These are phyloP conservation scores for Senna tora DNA, from an alignment of 306 rosid genomes.

Conservation along the genomic window DNA sequence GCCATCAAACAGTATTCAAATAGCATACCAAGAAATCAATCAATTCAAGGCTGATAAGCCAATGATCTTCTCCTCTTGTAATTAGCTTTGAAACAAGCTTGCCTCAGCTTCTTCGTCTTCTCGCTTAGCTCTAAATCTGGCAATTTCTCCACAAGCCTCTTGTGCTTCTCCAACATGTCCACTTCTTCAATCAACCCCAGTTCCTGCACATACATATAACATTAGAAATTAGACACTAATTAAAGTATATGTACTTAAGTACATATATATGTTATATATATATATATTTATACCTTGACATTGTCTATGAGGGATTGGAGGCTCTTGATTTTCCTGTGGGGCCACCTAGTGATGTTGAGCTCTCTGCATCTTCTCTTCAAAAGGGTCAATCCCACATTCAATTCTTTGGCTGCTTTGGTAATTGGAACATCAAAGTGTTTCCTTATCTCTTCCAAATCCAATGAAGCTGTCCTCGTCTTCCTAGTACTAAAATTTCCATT, in stretches of 20 bases:
- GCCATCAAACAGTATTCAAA: no score
- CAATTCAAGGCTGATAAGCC: not conserved
- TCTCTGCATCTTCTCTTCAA: slow-evolving; percentile 82
- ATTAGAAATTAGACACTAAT: no score
- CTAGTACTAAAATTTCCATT: not conserved
- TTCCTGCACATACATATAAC: slow-evolving; percentile 46
- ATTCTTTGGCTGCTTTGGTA: slow-evolving; percentile 62
- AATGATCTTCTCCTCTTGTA: slow-evolving; percentile 56
- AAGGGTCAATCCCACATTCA: slow-evolving; percentile 73
- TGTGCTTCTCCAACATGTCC: slow-evolving; percentile 61
- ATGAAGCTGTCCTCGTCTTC: not conserved
- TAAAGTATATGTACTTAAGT: no score
- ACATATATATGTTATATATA: no score
- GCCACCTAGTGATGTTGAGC: slow-evolving; percentile 82
- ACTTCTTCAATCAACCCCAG: slow-evolving; percentile 63
- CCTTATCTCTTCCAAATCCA: slow-evolving; percentile 44
- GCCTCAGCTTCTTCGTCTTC: slow-evolving; percentile 73
- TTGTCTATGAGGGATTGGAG: slow-evolving; percentile 61
- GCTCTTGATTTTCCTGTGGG: slow-evolving; percentile 84
- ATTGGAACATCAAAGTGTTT: slow-evolving; percentile 66
- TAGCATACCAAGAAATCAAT: no score
- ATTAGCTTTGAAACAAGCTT: slow-evolving; percentile 72
- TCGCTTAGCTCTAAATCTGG: slow-evolving; percentile 60
- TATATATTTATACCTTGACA: slow-evolving; percentile 51
- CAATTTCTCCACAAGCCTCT: slow-evolving; percentile 47